A percentile compares a stretch with the other conserved stretches of the same genome.
Conservation (phyloP, 208 protist genomes). For the Angomonas desouzai region DNA sequence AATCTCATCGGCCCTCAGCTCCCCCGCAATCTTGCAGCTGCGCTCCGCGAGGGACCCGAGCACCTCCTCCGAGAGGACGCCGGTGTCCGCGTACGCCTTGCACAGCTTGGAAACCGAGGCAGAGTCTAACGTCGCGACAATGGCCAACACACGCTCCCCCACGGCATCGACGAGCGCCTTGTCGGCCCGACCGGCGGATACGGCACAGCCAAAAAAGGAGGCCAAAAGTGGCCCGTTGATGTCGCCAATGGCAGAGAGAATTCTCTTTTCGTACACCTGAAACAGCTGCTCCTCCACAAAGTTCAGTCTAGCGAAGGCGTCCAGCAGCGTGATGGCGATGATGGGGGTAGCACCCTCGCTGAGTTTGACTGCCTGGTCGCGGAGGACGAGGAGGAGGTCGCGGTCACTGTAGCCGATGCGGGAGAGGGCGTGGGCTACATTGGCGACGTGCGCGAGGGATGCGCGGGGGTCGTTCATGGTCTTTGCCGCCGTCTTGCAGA, state of each 20-base stretch:
- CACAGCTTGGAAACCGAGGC: constrained; percentile 71
- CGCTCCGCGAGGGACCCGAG: constrained; percentile 84
- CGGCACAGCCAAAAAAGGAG: constrained; percentile 58
- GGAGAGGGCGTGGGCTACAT: constrained; percentile 79
- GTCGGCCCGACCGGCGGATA: constrained; percentile 41
- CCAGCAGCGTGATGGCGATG: constrained; percentile 74
- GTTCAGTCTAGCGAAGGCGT: constrained; percentile 74
- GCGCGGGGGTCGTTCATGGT: constrained; percentile 61
- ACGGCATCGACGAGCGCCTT: constrained; percentile 48
- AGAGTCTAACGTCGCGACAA: constrained; percentile 66
- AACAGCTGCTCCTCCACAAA: constrained; percentile 79
- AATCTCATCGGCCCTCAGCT: constrained; percentile 81
- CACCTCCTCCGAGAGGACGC: constrained; percentile 69
- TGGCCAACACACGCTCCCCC: constrained; percentile 45
- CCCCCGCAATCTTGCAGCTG: constrained; percentile 66
- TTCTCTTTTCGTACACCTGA: constrained; percentile 53
- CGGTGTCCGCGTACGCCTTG: constrained; percentile 68
- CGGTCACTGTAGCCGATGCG: constrained; percentile 64
- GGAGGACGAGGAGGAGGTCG: constrained; percentile 66
- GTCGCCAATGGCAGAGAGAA: constrained; percentile 49
- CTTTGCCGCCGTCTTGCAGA: constrained; percentile 57
- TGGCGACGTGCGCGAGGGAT: constrained; percentile 78
- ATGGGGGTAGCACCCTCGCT: constrained; percentile 38
- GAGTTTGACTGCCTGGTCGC: constrained; percentile 64
- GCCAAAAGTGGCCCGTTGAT: constrained; percentile 65